A percentile compares a stretch with the other conserved stretches of the same genome.
phyloP scores from a whole-genome alignment of 495 filamentous ascomycete species.

The Pseudevernia furfuracea region DNA sequence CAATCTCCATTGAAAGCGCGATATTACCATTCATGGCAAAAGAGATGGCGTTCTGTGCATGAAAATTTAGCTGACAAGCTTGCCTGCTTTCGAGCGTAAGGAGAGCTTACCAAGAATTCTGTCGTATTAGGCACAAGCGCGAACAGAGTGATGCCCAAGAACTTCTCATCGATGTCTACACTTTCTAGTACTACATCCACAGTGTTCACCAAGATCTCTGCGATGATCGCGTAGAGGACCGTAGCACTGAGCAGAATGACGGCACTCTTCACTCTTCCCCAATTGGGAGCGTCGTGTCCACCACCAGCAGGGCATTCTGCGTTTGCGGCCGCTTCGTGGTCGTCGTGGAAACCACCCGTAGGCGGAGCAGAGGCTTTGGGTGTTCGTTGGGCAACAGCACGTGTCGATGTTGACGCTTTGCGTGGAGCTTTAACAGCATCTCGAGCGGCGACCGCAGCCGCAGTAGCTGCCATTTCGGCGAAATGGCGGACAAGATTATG shows the following conservation, averaged over 20 bases:
- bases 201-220: slow-evolving; percentile 92
- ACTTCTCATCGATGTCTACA: slow-evolving; percentile 93
- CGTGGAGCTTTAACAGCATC: slow-evolving; percentile 55
- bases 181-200: slow-evolving; percentile 89
- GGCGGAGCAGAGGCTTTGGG: slow-evolving; percentile 30
- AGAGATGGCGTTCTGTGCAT: slow-evolving; percentile 81
- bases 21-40: slow-evolving; percentile 99
- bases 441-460: slow-evolving; percentile 77
- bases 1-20: slow-evolving; percentile 97
- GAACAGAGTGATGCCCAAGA: slow-evolving; percentile 94
- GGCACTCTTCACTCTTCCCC: slow-evolving; percentile 84
- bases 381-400: slow-evolving; percentile 27
- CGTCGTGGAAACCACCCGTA: slow-evolving; percentile 30
- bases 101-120: slow-evolving; percentile 70
- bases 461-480: slow-evolving; percentile 86
- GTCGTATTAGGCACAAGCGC: slow-evolving; percentile 97
- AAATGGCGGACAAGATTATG: slow-evolving; percentile 70
- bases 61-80: slow-evolving; percentile 30
- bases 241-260: slow-evolving; percentile 86
- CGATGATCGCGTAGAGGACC: slow-evolving; percentile 87
- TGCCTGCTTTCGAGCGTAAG: slow-evolving; percentile 24
- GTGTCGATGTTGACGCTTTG: slow-evolving; percentile 38
- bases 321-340: slow-evolving; percentile 37
- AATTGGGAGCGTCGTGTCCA: slow-evolving; percentile 96
- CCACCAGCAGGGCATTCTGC: slow-evolving; percentile 45